Evolutionary conservation across 768 basidiomycete genomes (phyloP).

Genomic region (Suillus placidus): DNA sequence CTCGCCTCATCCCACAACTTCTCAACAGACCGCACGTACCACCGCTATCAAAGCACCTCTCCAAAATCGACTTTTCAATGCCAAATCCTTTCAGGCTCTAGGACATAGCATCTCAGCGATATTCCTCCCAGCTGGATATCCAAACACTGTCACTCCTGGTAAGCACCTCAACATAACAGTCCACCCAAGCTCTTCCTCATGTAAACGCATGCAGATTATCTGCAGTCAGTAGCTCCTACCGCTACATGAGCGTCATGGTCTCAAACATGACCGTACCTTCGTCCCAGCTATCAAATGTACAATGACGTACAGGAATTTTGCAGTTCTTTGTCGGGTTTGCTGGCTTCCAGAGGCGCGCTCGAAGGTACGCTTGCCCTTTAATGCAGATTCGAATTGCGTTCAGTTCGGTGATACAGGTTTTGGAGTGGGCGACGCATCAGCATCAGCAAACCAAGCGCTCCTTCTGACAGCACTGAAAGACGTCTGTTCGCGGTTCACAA

Average conservation of each 20-base stretch:
- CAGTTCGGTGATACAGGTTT: slow-evolving; percentile 44
- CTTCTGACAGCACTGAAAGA: slow-evolving; percentile 70
- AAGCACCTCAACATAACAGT: slow-evolving; percentile 1
- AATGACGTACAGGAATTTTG: slow-evolving; percentile 73
- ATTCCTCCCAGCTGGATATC: slow-evolving; percentile 67
- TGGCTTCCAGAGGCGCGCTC: slow-evolving; percentile 68
- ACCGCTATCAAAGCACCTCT: neutral
- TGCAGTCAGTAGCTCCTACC: slow-evolving; percentile 41
- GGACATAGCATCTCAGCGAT: slow-evolving; percentile 22
- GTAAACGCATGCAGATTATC: slow-evolving; percentile 44
- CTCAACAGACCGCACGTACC: neutral
- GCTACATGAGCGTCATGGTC: slow-evolving; percentile 13
- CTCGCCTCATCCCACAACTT: neutral
- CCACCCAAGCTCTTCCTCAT: neutral
- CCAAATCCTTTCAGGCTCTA: neutral
- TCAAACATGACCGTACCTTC: neutral
- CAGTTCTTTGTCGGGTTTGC: slow-evolving; percentile 61
- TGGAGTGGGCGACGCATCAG: slow-evolving; percentile 70
- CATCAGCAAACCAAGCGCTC: slow-evolving; percentile 66
- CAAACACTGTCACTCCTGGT: slow-evolving; percentile 64
- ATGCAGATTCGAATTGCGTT: neutral
- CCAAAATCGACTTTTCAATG: neutral
- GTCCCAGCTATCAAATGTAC: slow-evolving; percentile 60
- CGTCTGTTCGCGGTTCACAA: slow-evolving; percentile 61
- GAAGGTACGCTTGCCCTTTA: slow-evolving; percentile 47